Base-by-base conservation (phyloP, 225 moss, liverwort and hornwort species). In the Thuidium tamariscinum region DNA sequence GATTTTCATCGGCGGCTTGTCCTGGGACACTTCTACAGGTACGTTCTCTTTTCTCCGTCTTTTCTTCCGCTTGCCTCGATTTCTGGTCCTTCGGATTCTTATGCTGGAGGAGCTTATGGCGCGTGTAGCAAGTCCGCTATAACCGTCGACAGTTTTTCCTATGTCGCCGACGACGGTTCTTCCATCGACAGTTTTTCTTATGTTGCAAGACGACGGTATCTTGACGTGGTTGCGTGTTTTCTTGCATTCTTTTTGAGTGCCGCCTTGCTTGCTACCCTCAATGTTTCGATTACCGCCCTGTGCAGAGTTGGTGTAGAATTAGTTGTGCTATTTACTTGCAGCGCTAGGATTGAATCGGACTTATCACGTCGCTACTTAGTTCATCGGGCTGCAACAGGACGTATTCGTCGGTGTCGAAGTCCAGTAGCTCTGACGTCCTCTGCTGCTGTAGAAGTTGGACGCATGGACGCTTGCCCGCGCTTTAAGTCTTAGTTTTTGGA, bases 1-100 rank as follows among this genome's bases (percentile, higher is more conserved):
- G 91, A 98, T 98, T 91, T 98, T 98, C 90, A 98, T 98, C 90
- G 98, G 98, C 85, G 98, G 98, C 91, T 90, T 98, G 65, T 98
- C 98, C 91, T 98, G 98, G 98, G 98, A 98, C 81, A 98, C 98
- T 71, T 94, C 97, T 25, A 98, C 98, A 95, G 98, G 98, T 96
- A 86, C 54, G 96, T 89, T 44, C 8, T n/a, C 27, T 27, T 74
- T 61, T 64, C 52, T 29, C 16, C 48, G 22, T 41, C 5, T 41
- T 18, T 13, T 41, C 27, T 5, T 59, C 49, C 7, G 2, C 41
- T 86, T 42, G 5, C 51, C 30, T 80, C 29, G 29, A 67, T 9
- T 20, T 7, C 4, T 65, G 9, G 16, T 13, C 19, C 34, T 64
- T 64, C 74, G 7, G 63, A 81, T 19, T 23, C 26, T 51, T 3